Evolutionary conservation across 2,329 filamentous ascomycete genomes (phyloP).

Genomic region (Botrytis squamosa): DNA sequence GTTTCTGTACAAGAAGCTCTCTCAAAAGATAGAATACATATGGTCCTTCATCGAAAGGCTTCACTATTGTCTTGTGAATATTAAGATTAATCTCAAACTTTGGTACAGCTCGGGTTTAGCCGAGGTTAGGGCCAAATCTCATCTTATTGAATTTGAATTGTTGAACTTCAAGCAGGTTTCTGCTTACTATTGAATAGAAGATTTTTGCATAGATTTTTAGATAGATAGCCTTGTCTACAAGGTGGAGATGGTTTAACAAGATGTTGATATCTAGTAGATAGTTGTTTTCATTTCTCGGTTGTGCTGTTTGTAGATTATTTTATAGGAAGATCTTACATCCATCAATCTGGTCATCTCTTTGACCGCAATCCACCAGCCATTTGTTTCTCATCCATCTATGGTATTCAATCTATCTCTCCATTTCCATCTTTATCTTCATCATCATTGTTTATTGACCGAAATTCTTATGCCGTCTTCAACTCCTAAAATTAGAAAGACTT

Average conservation of each 20-base stretch:
- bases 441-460: background rate
- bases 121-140: background rate
- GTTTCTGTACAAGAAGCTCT: background rate
- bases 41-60: background rate
- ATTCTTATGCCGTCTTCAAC: background rate
- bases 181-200: background rate
- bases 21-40: background rate
- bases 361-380: background rate
- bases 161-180: background rate
- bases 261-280: background rate
- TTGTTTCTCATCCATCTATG: too few species aligned
- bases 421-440: background rate
- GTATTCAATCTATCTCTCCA: too few species aligned
- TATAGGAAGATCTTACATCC: background rate
- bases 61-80: background rate
- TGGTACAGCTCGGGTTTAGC: background rate
- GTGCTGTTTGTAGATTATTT: background rate
- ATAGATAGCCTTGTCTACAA: background rate
- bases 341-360: rapidly evolving
- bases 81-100: background rate
- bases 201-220: background rate
- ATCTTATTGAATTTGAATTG: background rate
- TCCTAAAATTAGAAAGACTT: background rate
- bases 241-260: background rate
- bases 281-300: background rate